These are phyloP conservation scores for Metschnikowia orientalis DNA, from an alignment of 805 yeast species.

Conservation along the genomic window DNA sequence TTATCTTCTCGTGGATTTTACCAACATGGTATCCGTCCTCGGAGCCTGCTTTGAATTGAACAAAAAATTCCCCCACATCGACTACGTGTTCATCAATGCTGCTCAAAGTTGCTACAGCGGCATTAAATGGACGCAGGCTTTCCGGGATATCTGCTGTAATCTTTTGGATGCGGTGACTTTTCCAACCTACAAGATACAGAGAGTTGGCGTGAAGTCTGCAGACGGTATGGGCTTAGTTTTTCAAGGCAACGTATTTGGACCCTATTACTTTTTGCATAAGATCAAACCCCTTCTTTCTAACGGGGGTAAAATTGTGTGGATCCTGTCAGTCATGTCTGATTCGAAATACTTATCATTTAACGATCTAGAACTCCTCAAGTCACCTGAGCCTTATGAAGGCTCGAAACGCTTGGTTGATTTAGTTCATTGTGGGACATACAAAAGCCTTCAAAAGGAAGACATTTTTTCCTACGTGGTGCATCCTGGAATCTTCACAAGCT, in stretches of 20 bases:
- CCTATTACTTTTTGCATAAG: constrained; percentile 75
- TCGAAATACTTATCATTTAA: constrained; percentile 68
- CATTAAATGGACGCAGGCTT: constrained; percentile 79
- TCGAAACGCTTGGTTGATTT: constrained; percentile 85
- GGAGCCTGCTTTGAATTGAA: constrained; percentile 68
- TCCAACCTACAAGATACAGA: constrained; percentile 82
- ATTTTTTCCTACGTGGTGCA: constrained; percentile 76
- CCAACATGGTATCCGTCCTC: constrained; percentile 80
- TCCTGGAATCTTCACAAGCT: constrained; percentile 90
- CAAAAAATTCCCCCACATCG: constrained; percentile 60
- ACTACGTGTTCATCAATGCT: constrained; percentile 81
- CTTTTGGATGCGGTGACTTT: constrained; percentile 84
- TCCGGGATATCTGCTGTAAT: constrained; percentile 55
- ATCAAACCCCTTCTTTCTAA: constrained; percentile 51
- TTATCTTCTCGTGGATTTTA: constrained; percentile 83
- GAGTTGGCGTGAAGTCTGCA: constrained; percentile 64
- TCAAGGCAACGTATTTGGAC: constrained; percentile 96
- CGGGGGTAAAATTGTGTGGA: constrained; percentile 76
- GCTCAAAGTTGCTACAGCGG: constrained; percentile 87
- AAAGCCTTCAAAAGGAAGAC: constrained; percentile 45
- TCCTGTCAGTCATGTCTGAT: constrained; percentile 76
- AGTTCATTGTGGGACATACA: constrained; percentile 68
- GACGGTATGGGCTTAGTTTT: constrained; percentile 87
- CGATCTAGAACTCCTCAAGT: constrained; percentile 66
- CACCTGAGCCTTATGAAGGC: constrained; percentile 79